Conservation (phyloP, 1,139 yeast species). For the Suhomyces taliae region DNA sequence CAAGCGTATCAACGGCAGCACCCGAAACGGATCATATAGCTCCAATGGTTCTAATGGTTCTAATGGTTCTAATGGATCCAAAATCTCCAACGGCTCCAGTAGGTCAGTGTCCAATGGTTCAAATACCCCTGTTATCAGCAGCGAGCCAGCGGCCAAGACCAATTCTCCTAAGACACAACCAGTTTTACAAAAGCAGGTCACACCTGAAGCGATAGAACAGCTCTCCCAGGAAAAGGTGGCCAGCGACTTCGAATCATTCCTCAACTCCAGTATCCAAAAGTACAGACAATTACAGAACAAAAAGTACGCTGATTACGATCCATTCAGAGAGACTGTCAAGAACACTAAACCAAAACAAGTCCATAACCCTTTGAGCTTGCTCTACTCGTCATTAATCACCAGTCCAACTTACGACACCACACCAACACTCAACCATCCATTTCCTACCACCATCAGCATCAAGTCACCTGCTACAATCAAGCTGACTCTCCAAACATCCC, state of each 20-base stretch:
- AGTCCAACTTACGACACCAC: slow-evolving; percentile 1
- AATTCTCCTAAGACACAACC: too few species aligned
- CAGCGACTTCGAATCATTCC: slow-evolving; percentile 35
- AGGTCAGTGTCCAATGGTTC: too few species aligned
- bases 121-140: too few species aligned
- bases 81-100: too few species aligned
- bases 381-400: slow-evolving; percentile 16
- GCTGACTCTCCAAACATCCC: slow-evolving; percentile 38
- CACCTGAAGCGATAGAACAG: too few species aligned
- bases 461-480: slow-evolving; percentile 44
- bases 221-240: neutral
- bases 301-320: slow-evolving; percentile 15
- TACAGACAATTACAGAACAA: slow-evolving; percentile 32
- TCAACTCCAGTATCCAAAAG: slow-evolving; percentile 33
- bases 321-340: slow-evolving; percentile 6
- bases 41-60: too few species aligned
- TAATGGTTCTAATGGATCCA: too few species aligned
- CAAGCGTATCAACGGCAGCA: too few species aligned
- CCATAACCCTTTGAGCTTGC: slow-evolving; percentile 17
- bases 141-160: too few species aligned
- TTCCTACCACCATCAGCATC: slow-evolving; percentile 16
- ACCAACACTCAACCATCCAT: slow-evolving; percentile 10
- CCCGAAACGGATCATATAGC: too few species aligned
- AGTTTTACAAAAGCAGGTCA: too few species aligned
- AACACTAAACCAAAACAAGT: neutral